Evolutionary conservation across 2,329 filamentous ascomycete genomes (phyloP), one percentile per base, ranked within the genome.

Genomic region (Apiospora marii): DNA sequence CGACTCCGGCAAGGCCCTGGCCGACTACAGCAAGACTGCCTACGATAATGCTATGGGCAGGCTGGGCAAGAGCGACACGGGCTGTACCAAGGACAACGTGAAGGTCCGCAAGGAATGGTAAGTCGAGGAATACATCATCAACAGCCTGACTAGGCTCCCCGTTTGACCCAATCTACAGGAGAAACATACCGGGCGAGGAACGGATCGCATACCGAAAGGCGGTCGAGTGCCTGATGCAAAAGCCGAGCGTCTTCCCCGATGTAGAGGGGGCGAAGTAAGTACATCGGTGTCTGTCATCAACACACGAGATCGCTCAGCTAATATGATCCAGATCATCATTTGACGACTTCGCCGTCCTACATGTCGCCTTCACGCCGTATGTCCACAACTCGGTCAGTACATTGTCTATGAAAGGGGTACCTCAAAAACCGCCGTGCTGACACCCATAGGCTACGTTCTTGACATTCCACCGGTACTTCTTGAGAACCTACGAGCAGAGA

Each of bases 391-490:
- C 79, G 48, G 79, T 79, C 77, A 51, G 78, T 74, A 6, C 22
- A 67, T 51, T 24, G n/a, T 13, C 58, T 41, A 37, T 19, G 13
- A 41, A 41, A 22, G 22, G 58, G 58, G 19, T 10, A 19, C 16
- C 3, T 41, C 34, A 22, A 41, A 34, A 8, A 64, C 10, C 0
- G 6, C 1, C 12, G 16, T n/a, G 24, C 58, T 64, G 22, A 64
- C 58, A 10, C 4, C 7, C 5, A 41, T 22, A 64, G 79, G 81
- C 79, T 0, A 81, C 80, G 69, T 83, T 84, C 74, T 79, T 83
- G 27, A 77, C 80, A 43, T 84, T 81, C 77, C 82, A 84, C 72
- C 78, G 82, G 61, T 78, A 81, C 72, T 83, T 80, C 76, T 77
- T 81, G 73, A 80, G 76, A 76, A 77, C 76, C 8, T 83, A 81